Evolutionary conservation across 495 filamentous ascomycete species (phyloP), one percentile per base, ranked within the genome.

Genomic region (Thozetella sp.): DNA sequence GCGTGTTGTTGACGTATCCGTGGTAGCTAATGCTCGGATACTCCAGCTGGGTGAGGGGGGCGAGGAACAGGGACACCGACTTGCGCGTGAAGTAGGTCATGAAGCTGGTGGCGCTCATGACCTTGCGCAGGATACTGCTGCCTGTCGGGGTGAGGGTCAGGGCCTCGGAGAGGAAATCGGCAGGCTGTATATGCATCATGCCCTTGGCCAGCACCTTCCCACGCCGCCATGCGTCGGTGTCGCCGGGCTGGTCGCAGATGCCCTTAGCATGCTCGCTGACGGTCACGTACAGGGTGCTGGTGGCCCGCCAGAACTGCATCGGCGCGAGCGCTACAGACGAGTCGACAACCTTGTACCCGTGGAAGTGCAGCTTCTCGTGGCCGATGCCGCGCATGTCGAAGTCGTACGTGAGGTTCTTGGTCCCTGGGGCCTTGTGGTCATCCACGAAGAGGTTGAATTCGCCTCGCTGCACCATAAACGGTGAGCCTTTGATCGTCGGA

Each of bases 341-440:
- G 68, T 88, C 80, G 27, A 91, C 77, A 3, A 86, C 72, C 70
- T 90, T 89, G 66, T 81, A 83, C 10, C 86, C 88, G 57, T 86
- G 74, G 55, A 90, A 83, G 61, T 83, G 78, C 40, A 85, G 77
- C 37, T 72, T 70, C 43, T 70, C 64, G 12, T 81, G 82, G 55
- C 84, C 72, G 19, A 81, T 71, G 6, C 81, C 80, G 12, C 74
- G 68, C 73, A 90, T 83, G 57, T 84, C 80, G 50, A 89, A 81
- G 57, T 85, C 79, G 61, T 91, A 90, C 0, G 74, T 83, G 45
- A 90, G 64, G 55, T 85, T 86, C 25, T 76, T 78, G 1, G 82
- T 83, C 24, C 86, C 84, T 1, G 88, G 80, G 0, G 77, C 73
- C 60, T 78, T 75, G 37, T 72, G 67, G 62, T 86, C 81, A 22